These are phyloP conservation scores for Auxenochlorella pyrenoidosa DNA, from an alignment of 139 green algal genomes.

Conservation along the genomic window DNA sequence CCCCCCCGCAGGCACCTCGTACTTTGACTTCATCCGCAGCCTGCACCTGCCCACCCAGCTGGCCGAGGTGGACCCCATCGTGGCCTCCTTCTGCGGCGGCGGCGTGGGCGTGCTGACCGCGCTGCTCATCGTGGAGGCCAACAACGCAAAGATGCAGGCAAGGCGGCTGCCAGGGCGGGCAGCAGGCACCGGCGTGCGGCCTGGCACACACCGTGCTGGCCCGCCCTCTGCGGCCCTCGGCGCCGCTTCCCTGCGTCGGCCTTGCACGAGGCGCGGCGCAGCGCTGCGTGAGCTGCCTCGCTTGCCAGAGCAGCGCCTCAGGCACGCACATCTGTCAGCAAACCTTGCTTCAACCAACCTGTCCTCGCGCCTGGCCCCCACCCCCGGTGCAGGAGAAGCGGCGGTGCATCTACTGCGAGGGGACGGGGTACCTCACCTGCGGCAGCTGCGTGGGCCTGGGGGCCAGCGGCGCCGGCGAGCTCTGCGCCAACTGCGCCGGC, in stretches of 20 bases:
- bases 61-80: conserved; percentile 96
- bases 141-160: conserved; percentile 86
- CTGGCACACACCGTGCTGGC: background rate
- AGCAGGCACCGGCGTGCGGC: too few relatives aligned
- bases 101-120: conserved; percentile 93
- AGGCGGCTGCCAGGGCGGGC: background rate
- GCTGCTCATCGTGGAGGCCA: conserved; percentile 96
- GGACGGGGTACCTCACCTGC: conserved; percentile 94
- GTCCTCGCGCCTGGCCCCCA: background rate
- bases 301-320: too few relatives aligned
- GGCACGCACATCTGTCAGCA: too few relatives aligned
- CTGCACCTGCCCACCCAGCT: conserved; percentile 93
- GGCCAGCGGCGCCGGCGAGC: conserved; percentile 3
- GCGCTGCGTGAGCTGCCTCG: too few relatives aligned
- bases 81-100: conserved; percentile 97
- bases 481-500: conserved; percentile 78
- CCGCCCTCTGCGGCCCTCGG: too few relatives aligned
- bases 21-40: conserved; percentile 92
- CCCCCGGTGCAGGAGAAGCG: conserved; percentile 64
- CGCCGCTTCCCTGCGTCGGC: too few relatives aligned
- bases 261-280: too few relatives aligned
- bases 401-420: conserved; percentile 84
- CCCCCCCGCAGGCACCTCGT: conserved; percentile 78
- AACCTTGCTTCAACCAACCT: background rate
- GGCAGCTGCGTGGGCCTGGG: conserved; percentile 85